phyloP scores from a whole-genome alignment of 768 basidiomycete species.

The Naganishia vishniacii region DNA sequence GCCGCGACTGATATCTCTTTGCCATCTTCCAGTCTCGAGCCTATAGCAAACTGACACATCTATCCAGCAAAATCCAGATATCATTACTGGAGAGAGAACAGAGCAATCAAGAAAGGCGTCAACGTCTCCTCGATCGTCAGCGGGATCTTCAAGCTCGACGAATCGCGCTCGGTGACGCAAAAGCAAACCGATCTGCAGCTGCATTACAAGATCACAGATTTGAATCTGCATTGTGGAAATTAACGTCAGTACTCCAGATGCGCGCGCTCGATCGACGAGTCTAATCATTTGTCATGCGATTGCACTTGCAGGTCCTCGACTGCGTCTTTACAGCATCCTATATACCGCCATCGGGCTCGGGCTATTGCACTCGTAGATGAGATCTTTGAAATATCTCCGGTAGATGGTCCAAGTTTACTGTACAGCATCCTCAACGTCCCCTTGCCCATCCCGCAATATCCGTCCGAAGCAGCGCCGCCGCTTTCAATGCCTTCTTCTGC shows the following conservation, averaged over 20 bases:
- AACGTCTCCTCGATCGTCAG: not conserved
- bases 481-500: conserved; percentile 61
- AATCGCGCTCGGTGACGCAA: not conserved
- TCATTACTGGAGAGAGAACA: not conserved
- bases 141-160: conserved; percentile 4
- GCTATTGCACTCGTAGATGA: conserved; percentile 63
- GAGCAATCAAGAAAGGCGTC: not conserved
- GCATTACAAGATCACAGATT: not conserved
- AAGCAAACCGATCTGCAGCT: not conserved
- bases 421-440: conserved; percentile 81
- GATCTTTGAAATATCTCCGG: conserved; percentile 84
- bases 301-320: conserved; percentile 47
- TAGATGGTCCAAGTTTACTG: conserved; percentile 75
- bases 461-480: conserved; percentile 78
- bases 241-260: not conserved
- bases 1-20: no score
- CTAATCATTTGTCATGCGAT: not conserved
- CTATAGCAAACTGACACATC: not conserved
- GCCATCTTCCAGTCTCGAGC: not conserved
- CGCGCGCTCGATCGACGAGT: not conserved
- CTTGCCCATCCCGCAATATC: conserved; percentile 74
- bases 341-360: conserved; percentile 51
- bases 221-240: not conserved
- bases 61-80: not conserved
- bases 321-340: conserved; percentile 43